A percentile compares a stretch with the other conserved stretches of the same genome.
Evolutionary conservation across 176 grass and related monocot species (phyloP).

Genomic region (Cenchrus americanus): DNA sequence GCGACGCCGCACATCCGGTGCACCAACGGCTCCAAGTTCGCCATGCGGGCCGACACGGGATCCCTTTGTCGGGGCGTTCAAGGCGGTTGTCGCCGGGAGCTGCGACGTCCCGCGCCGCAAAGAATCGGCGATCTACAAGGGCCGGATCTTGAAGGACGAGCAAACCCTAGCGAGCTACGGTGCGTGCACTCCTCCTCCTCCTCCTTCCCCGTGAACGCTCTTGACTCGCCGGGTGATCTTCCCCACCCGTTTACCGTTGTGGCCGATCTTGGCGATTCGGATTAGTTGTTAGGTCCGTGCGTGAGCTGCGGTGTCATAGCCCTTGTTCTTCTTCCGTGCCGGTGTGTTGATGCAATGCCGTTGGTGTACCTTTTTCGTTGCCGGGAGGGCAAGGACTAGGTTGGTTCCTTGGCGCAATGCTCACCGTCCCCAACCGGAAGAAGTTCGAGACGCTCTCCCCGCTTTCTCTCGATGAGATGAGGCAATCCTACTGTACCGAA

Average conservation of each 20-base stretch:
- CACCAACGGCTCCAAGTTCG: constrained; percentile 79
- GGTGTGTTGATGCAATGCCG: constrained; percentile 32
- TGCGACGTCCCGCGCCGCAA: constrained; percentile 80
- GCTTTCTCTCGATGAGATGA: too few relatives aligned
- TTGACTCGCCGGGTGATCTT: neutral
- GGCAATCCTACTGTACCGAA: too few relatives aligned
- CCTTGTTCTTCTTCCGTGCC: neutral
- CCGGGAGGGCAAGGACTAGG: neutral
- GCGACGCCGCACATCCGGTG: constrained; percentile 77
- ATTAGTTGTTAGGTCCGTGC: neutral
- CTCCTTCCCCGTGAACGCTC: neutral
- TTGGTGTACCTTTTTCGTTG: neutral
- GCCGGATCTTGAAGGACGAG: constrained; percentile 91
- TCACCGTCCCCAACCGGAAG: too few relatives aligned
- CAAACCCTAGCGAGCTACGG: constrained; percentile 90
- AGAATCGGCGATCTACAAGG: constrained; percentile 95
- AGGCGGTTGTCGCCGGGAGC: constrained; percentile 64
- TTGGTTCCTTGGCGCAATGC: neutral
- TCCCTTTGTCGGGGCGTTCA: constrained; percentile 66
- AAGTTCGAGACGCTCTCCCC: too few relatives aligned
- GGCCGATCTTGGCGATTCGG: neutral
- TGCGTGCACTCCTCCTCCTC: neutral
- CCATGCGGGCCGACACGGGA: constrained; percentile 57
- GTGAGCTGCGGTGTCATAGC: neutral
- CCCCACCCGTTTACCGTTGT: neutral